Evolutionary conservation across 805 yeast genomes (phyloP), one percentile per base, ranked within the genome.

Genomic region (Starmerella lactis-condensi): DNA sequence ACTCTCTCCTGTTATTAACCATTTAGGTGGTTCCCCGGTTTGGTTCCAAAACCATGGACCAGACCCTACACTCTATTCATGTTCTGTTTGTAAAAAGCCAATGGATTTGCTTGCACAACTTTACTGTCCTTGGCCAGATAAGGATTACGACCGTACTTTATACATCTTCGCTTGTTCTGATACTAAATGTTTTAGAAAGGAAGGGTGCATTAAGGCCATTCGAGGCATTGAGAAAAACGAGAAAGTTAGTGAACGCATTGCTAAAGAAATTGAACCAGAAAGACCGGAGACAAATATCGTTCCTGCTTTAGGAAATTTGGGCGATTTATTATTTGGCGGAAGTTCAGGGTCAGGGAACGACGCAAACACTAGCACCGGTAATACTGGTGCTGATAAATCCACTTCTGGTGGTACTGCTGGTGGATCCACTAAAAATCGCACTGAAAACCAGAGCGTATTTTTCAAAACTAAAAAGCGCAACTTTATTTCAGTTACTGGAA

Each of bases 31-130:
- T 1, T 52, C 55, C 23, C 79, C 83, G 6, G 47, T 56, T 24
- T 38, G 56, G 47, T 69, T 6, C 75, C 93, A 91, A 51, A 56
- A 60, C 1, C 69, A 79, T 0, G 50, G 57, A 3, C 89, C 93
- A 1, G 56, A 57, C 1, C 14, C 37, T 1, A 64, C 62, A 3
- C 50, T 68, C 13, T 46, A 74, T 6, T 48, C 54, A 22, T 89
- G 98, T 57, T 67, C 64, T 29, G 65, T 64, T 32, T 89, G 98
- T 56, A 54, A 53, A 1, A 58, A 7, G 54, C 14, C 60, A 11
- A 63, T 81, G 73, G 67, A 75, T 10, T 54, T 85, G 28, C 57
- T 83, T 19, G 53, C 74, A 1, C 96, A 89, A 50, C 75, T 85
- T 2, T 75, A 65, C 52, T 75, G 93, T 0, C 91, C 92, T 1